Conservation (phyloP, 2,329 filamentous ascomycete species). For the Fusarium veterinarium region DNA sequence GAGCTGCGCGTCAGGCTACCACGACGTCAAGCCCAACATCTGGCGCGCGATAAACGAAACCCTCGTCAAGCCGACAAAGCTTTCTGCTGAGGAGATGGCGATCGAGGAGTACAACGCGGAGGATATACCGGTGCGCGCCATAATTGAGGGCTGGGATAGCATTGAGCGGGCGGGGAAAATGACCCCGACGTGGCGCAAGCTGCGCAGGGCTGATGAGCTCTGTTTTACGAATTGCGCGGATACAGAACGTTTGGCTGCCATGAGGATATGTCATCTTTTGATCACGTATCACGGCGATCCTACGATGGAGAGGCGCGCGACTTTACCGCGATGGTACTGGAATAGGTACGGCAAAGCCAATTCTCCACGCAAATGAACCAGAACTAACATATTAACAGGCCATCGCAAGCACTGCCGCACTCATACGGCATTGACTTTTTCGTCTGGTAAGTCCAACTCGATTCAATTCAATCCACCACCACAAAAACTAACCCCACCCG, state of each 20-base stretch:
- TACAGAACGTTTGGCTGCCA: slow-evolving; percentile 40
- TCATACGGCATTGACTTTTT: slow-evolving; percentile 49
- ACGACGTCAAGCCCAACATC: slow-evolving; percentile 25
- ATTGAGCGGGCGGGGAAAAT: slow-evolving; percentile 42
- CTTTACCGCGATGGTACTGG: slow-evolving; percentile 44
- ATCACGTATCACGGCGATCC: slow-evolving; percentile 46
- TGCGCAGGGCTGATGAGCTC: slow-evolving; percentile 41
- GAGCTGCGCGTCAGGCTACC: background rate
- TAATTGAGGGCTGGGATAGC: slow-evolving; percentile 47
- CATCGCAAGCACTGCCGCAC: slow-evolving; percentile 45
- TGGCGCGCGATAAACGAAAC: slow-evolving; percentile 45
- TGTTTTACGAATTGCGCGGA: slow-evolving; percentile 34
- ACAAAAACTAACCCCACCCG: background rate
- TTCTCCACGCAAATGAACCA: fast-evolving
- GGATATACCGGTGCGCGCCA: slow-evolving; percentile 41
- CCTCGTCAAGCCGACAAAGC: slow-evolving; percentile 14
- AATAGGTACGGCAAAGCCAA: slow-evolving; percentile 34
- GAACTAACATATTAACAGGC: slow-evolving; percentile 26
- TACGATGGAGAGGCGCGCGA: slow-evolving; percentile 25
- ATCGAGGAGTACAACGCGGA: slow-evolving; percentile 39
- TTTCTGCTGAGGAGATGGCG: slow-evolving; percentile 28
- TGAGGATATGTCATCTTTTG: slow-evolving; percentile 43
- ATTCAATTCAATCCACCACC: background rate
- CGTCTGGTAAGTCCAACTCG: slow-evolving; percentile 40
- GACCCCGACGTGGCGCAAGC: slow-evolving; percentile 44